Base-by-base conservation (phyloP, 2,329 filamentous ascomycete species). In the Herpotrichia juniperi region DNA sequence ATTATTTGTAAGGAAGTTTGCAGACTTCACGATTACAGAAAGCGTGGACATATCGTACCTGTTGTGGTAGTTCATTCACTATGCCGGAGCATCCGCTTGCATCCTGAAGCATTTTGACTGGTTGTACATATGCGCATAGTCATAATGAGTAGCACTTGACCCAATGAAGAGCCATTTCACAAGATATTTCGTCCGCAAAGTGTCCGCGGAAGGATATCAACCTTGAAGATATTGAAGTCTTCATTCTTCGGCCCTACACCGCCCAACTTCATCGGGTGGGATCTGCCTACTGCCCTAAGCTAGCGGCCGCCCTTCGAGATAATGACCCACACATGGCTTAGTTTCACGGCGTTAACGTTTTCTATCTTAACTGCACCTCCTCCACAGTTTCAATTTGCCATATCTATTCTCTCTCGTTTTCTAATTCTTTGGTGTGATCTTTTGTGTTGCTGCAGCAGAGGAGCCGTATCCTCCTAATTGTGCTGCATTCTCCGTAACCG, bases 151-250 rank as follows among this genome's bases (percentile, higher is more conserved):
- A 7, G 16, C 9, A 17, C 34, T 6, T 7, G 16, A 7, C 34
- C 6, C 3, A 19, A 21, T 21, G 6, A 17, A 19, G 34, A 19
- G 39, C 11, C 16, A 42, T 25, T 39, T 8, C 14, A 17, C 34
- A 48, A n/a, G 3, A 19, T 40, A 22, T 11, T 21, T 30, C 46
- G 51, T 54, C 52, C 52, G 52, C 31, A 47, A 51, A 17, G 24
- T 19, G 52, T 55, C 52, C 52, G 52, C 45, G 48, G 47, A 55
- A 51, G 31, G 42, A 48, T 55, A 21, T 14, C 22, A 19, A 12
- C n/a, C n/a, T 19, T 21, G 9, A 4, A 11, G 14, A 3, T 25
- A 6, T n/a, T 24, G 14, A 25, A 8, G 3, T 14, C 25, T 3
- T 19, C 16, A 24, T n/a, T 24, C 37, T 25, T 40, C 37, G 19